These are phyloP conservation scores for Rhodotorula babjevae DNA, from an alignment of 768 basidiomycete genomes.

Conservation along the genomic window DNA sequence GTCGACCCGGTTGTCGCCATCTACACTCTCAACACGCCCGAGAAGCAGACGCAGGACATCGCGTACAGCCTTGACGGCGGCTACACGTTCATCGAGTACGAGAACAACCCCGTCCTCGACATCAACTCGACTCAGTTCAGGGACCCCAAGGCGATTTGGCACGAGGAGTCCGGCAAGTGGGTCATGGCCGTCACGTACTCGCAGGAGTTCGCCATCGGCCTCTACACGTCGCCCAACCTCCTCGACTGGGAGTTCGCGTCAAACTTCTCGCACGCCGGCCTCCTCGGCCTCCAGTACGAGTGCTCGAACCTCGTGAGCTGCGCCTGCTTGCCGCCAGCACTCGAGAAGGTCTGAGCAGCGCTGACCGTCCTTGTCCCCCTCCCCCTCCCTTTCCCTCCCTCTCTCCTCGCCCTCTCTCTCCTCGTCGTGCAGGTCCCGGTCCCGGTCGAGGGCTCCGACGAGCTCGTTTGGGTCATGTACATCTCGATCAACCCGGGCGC, in stretches of 20 bases:
- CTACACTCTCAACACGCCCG: constrained; percentile 43
- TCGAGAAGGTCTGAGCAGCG: too few species aligned
- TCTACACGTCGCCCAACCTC: constrained; percentile 43
- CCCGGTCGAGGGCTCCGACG: background rate
- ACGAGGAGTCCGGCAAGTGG: constrained; percentile 38
- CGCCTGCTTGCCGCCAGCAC: too few species aligned
- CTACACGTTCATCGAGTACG: constrained; percentile 41
- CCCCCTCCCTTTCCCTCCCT: too few species aligned
- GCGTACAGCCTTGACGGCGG: constrained; percentile 44
- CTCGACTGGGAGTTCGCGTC: constrained; percentile 39
- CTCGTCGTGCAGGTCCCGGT: background rate
- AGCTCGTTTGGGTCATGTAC: background rate
- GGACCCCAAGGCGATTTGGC: constrained; percentile 45
- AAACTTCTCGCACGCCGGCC: constrained; percentile 38
- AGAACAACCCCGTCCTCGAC: constrained; percentile 43
- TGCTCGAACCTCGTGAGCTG: constrained; percentile 23
- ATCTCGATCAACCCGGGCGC: constrained; percentile 10
- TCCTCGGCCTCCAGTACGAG: constrained; percentile 27
- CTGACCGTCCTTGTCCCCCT: too few species aligned
- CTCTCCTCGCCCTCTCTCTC: too few species aligned
- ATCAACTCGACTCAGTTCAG: constrained; percentile 42
- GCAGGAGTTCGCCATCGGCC: constrained; percentile 38
- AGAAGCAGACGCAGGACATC: constrained; percentile 41
- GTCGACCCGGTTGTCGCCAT: constrained; percentile 42
- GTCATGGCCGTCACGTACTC: constrained; percentile 43